Base-by-base conservation (phyloP, 257 asterid species). In the Primulina huaijiensis region DNA sequence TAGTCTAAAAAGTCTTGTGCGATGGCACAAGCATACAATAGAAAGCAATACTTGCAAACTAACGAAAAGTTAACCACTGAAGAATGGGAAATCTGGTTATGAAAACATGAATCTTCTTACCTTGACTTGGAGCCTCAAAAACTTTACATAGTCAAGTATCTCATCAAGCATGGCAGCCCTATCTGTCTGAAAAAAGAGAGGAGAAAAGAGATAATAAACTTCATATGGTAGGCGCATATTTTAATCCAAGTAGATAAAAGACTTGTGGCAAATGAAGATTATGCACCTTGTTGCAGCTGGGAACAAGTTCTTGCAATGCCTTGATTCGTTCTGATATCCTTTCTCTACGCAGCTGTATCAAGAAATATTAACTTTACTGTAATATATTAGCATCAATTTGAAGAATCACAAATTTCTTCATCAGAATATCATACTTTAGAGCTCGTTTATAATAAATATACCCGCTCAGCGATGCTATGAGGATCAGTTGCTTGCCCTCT, bases 401-500 rank as follows among this genome's bases (percentile, higher is more conserved):
- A 67, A 27, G 31, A 25, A 60, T 6, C 31, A 65, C 25, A 55
- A 33, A 40, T 27, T 58, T 66, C 55, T 58, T 50, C 57, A 50
- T 50, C 57, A 50, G 21, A 2, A 50, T 14, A 17, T 62, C 20
- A 75, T 50, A 57, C 65, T 27, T 57, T 25, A 60, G n/a, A 65
- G 70, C 35, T 34, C 64, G 58, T 60, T 12, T 43, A 33, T 19
- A 30, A 30, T 55, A 27, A 65, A 21, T 11, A 67, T 81, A 90
- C 97, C 87, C 96, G 73, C 77, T 90, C 97, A 76, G 97, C 97
- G 68, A 90, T 90, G 68, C 97, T 90, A 71, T 90, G 97, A 55
- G 97, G 97, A 82, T 90, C 97, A 59, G 97, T 90, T 57, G 97
- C 97, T 77, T 90, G 97, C 19, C 97, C 97, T 73, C 97, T 80